Base-by-base conservation (phyloP, 2,329 filamentous ascomycete genomes). In the Colletotrichum costaricense region DNA sequence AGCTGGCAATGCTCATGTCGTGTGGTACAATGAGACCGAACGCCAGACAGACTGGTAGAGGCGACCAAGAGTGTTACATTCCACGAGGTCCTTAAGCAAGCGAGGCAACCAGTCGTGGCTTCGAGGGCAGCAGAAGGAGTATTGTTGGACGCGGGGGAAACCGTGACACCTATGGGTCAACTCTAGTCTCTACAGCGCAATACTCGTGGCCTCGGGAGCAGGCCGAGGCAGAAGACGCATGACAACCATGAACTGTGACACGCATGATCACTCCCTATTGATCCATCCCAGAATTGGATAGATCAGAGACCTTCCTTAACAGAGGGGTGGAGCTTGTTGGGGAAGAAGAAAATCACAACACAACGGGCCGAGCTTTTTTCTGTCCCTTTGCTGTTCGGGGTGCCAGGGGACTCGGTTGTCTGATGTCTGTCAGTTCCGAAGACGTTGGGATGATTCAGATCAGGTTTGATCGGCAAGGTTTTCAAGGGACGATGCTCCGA, bases 361-460 rank as follows among this genome's bases (percentile, higher is more conserved):
- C 55, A 62, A 56, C 67, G 60, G 70, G 66, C 24, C 33, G 28
- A 8, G 7, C 9, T 64, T 60, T 55, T 72, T 54, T 35, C 49
- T 35, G 33, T n/a, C 33, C 38, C 57, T 19, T 38, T 46, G 16
- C 62, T 28, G 28, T 35, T 55, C 62, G 16, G 35, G 38, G 42
- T 52, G 26, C 59, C 58, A 62, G 67, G 70, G 60, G 58, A 54
- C 33, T 73, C 70, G 70, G 70, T 70, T 73, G 70, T 70, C 70
- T 70, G 70, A 73, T 57, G 70, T 66, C 67, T 57, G 46, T 62
- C 52, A 46, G 70, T 70, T 60, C 70, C 70, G 67, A 73, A 65
- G 60, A 73, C 60, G 54, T 65, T 62, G 67, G 55, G 70, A 70
- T 70, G 67, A 73, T 73, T 73, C 70, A 73, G 70, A 73, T 66